phyloP scores from a whole-genome alignment of 1,284 basidiomycete genomes.

The Apiotrichum sp. region DNA sequence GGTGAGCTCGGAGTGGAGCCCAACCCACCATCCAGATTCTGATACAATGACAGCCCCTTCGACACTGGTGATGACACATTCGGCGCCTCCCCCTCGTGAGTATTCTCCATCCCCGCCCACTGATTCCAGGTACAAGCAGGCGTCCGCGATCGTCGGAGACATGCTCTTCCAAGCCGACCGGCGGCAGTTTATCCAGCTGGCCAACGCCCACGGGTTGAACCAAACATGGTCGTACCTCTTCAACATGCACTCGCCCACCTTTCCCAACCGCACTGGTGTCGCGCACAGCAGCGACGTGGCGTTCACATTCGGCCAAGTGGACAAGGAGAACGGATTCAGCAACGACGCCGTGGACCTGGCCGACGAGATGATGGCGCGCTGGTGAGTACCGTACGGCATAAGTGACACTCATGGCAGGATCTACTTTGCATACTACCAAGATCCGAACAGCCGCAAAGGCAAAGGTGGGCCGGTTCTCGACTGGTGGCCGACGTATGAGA shows the following conservation, averaged over 20 bases:
- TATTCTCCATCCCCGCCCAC: slow-evolving; percentile 22
- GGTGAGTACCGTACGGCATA: not conserved
- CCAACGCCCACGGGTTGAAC: slow-evolving; percentile 22
- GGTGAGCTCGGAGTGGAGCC: slow-evolving; percentile 10
- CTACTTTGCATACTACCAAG: slow-evolving; percentile 40
- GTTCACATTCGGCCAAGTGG: slow-evolving; percentile 14
- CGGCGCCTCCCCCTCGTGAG: slow-evolving; percentile 16
- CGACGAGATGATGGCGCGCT: not conserved
- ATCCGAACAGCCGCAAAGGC: slow-evolving; percentile 26
- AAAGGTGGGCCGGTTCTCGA: too few species aligned
- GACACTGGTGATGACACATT: slow-evolving; percentile 42
- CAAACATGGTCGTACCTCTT: slow-evolving; percentile 28
- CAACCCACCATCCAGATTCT: too few species aligned
- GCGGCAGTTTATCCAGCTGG: slow-evolving; percentile 25
- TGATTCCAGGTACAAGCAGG: slow-evolving; percentile 23
- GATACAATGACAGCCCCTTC: slow-evolving; percentile 25
- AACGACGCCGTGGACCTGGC: not conserved
- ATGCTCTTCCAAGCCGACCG: slow-evolving; percentile 26
- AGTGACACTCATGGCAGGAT: slow-evolving; percentile 19
- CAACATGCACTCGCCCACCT: not conserved
- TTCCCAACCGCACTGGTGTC: not conserved
- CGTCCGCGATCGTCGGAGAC: slow-evolving; percentile 29
- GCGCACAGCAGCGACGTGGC: slow-evolving; percentile 24
- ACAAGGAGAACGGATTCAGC: not conserved
- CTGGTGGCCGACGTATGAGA: too few species aligned